phyloP scores from a whole-genome alignment of 2,329 filamentous ascomycete species.

The Xylariaceae sp. region DNA sequence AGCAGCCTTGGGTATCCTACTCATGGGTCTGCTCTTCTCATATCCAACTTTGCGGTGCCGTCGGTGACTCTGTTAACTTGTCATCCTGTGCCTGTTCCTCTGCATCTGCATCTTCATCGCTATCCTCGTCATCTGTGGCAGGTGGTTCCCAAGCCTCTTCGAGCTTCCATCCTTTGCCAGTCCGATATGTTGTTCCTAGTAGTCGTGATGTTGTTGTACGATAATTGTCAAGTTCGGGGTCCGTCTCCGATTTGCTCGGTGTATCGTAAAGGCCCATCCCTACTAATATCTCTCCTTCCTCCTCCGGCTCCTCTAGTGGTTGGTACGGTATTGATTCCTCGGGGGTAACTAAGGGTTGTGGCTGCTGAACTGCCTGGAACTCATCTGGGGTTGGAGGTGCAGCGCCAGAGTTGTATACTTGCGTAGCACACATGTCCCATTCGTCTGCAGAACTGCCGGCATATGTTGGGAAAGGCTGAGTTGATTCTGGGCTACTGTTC shows the following conservation, averaged over 20 bases:
- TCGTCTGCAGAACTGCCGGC: conserved; percentile 18
- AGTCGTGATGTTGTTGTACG: conserved; percentile 50
- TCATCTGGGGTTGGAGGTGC: conserved; percentile 58
- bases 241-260: conserved; percentile 52
- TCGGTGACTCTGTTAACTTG: conserved; percentile 22
- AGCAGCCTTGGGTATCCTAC: too few species aligned
- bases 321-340: conserved; percentile 48
- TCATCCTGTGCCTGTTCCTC: conserved; percentile 34
- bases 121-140: conserved; percentile 52
- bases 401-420: conserved; percentile 40
- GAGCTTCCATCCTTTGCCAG: conserved; percentile 72
- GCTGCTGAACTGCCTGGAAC: conserved; percentile 48
- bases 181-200: conserved; percentile 45
- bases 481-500: conserved; percentile 19
- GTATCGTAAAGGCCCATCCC: conserved; percentile 79
- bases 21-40: too few species aligned
- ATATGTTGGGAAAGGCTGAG: conserved; percentile 30
- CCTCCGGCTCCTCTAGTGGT: conserved; percentile 47
- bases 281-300: conserved; percentile 67
- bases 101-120: conserved; percentile 42
- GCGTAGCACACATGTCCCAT: conserved; percentile 44
- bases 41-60: conserved; percentile 21
- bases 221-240: conserved; percentile 50
- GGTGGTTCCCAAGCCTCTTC: conserved; percentile 77
- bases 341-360: conserved; percentile 39